Evolutionary conservation across 2,329 filamentous ascomycete species (phyloP), one percentile per base, ranked within the genome.

Genomic region (Trichophyton verrucosum): DNA sequence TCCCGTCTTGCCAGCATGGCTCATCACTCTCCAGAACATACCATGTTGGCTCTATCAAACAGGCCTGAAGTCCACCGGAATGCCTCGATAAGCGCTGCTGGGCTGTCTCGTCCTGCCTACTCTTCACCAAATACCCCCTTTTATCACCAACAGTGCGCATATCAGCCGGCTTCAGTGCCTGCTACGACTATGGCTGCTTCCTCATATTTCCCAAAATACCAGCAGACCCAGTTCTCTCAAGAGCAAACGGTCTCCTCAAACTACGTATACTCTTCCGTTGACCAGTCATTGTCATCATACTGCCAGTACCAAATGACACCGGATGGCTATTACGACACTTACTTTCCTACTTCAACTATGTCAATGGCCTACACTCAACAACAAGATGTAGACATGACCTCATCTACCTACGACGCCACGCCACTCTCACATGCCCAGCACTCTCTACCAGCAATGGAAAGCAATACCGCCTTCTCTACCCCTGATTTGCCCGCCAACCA

Each of bases 1-100:
- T 86, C 86, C 13, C 79, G 83, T 5, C 66, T 71, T n/a, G 64
- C 27, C 3, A 55, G 27, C 15, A 55, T 55, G 51, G 51, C 51
- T 36, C 51, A 36, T 20, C 24, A 55, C 51, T 55, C 36, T 2
- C 36, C 24, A n/a, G 33, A 58, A 22, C 36, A 58, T 38, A 22
- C 55, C 17, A 57, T 40, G 55, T 24, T 22, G 17, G 33, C 38
- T 3, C 38, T 36, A 22, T 38, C 55, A 38, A 22, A 22, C 17
- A 57, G 55, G 42, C 24, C 17, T 44, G 56, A 58, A 17, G 36
- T 27, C 17, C 40, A 22, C 40, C 56, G 38, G 38, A 58, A 38
- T 24, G 56, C 56, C 5, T 44, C 42, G 22, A 58, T 58, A 20
- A 58, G 56, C 42, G 56, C 56, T 17, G 56, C 56, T 24, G 38